These are phyloP conservation scores for Periconia sp. DNA, from an alignment of 2,329 filamentous ascomycete genomes.

Conservation along the genomic window DNA sequence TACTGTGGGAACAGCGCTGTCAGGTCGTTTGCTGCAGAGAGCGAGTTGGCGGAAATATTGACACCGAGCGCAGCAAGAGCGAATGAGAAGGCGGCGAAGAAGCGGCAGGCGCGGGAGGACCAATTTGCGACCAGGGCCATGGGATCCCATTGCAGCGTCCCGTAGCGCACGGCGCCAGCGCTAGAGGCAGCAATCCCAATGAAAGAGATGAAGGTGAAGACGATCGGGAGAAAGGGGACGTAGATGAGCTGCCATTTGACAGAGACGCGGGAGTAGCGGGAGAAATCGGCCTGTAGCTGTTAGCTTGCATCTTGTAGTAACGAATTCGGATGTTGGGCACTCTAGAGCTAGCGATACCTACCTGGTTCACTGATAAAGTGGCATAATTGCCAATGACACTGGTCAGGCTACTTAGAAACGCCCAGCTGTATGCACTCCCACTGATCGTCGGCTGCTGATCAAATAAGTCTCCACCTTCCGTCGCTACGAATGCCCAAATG, in stretches of 20 bases:
- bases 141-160: slow-evolving; percentile 52
- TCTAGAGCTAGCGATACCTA: slow-evolving; percentile 15
- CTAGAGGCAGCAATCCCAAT: slow-evolving; percentile 66
- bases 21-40: slow-evolving; percentile 62
- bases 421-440: slow-evolving; percentile 60
- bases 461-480: slow-evolving; percentile 59
- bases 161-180: slow-evolving; percentile 60
- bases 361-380: slow-evolving; percentile 59
- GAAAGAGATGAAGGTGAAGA: slow-evolving; percentile 61
- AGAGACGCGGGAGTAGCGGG: slow-evolving; percentile 56
- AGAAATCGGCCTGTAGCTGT: slow-evolving; percentile 61
- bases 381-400: slow-evolving; percentile 59
- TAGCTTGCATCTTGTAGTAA: slow-evolving; percentile 48
- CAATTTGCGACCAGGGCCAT: slow-evolving; percentile 48
- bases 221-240: slow-evolving; percentile 57
- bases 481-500: slow-evolving; percentile 65
- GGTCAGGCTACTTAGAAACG: slow-evolving; percentile 58
- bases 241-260: slow-evolving; percentile 59
- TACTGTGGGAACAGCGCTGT: slow-evolving; percentile 59
- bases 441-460: slow-evolving; percentile 52
- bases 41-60: slow-evolving; percentile 60
- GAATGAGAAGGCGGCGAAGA: slow-evolving; percentile 52
- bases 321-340: background rate
- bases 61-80: slow-evolving; percentile 59
- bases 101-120: slow-evolving; percentile 46